Base-by-base conservation (phyloP, 148 eudicot genomes). In the Limonium bicolor region DNA sequence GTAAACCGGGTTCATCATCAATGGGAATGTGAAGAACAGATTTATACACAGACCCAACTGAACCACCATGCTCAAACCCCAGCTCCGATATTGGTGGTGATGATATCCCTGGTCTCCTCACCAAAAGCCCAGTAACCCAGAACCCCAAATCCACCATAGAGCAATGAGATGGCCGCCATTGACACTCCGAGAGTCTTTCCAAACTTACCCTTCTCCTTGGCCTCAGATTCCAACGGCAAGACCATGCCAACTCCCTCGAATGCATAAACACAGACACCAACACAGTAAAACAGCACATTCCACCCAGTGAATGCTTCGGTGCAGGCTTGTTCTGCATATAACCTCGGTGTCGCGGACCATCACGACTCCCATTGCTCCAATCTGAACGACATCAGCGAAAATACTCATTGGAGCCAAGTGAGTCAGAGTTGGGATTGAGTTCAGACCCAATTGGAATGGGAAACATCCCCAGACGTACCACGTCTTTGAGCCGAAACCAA, bases 1-100 rank as follows among this genome's bases (percentile, higher is more conserved):
- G 44, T 50, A 83, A 50, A 83, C 94, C 3, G 94, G 94, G 62
- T 83, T 69, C 87, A 83, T 83, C 94, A 79, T 83, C 69, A 83
- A 51, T 5, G 94, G 94, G 37, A 70, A 70, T 8, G 87, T 56
- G 37, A 83, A 60, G 65, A 78, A 83, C 9, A 83, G 54, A 60
- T 83, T 83, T 3, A 83, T 61, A 28, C 80, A 72, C 9, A 83
- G 69, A 26, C 87, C 78, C 54, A 78, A 9, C 33, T 83, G 87
- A 33, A 83, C 78, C 39, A 71, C 18, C 7, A 47, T 70, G 54
- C 94, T 79, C 27, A 83, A 5, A 66, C 4, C 4, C 94, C 87
- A 13, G 59, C 50, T 16, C 94, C 94, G 10, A 83, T 56, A 46
- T 83, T 83, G 3, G 78, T 65, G 3, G 94, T 83, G 49, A 83